Conservation (phyloP, 2,329 filamentous ascomycete genomes). For the Cyphellophora attinorum region DNA sequence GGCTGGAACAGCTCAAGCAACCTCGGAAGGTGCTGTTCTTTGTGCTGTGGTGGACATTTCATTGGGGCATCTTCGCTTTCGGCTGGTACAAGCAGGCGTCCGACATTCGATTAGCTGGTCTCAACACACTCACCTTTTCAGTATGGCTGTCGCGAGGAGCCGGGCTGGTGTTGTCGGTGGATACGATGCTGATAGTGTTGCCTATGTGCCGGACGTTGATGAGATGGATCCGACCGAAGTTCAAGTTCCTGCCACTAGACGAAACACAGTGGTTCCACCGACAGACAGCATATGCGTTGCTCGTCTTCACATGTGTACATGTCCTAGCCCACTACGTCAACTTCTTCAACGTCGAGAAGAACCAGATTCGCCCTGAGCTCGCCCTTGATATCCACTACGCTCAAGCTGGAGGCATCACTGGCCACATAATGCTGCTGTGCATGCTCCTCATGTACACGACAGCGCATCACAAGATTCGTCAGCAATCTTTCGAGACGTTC, state of each 20-base stretch:
- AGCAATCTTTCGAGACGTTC: slow-evolving; percentile 96
- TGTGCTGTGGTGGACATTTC: slow-evolving; percentile 68
- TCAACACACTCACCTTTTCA: slow-evolving; percentile 77
- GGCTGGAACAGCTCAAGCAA: slow-evolving; percentile 2
- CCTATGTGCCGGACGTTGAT: slow-evolving; percentile 92
- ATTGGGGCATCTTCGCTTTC: slow-evolving; percentile 68
- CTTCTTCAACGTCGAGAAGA: slow-evolving; percentile 90
- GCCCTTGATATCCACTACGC: slow-evolving; percentile 88
- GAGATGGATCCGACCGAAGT: slow-evolving; percentile 73
- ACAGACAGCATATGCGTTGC: slow-evolving; percentile 80
- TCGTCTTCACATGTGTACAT: slow-evolving; percentile 74
- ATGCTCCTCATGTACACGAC: slow-evolving; percentile 99
- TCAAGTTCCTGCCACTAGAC: slow-evolving; percentile 83
- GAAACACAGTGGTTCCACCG: slow-evolving; percentile 96
- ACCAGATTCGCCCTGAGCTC: slow-evolving; percentile 67
- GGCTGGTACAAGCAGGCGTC: slow-evolving; percentile 76
- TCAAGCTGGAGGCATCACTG: slow-evolving; percentile 82
- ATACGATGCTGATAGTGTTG: slow-evolving; percentile 78
- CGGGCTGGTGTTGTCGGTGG: slow-evolving; percentile 72
- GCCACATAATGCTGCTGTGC: slow-evolving; percentile 96
- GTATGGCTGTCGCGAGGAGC: slow-evolving; percentile 96
- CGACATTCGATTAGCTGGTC: slow-evolving; percentile 58
- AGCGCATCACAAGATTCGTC: slow-evolving; percentile 82
- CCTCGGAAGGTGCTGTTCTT: slow-evolving; percentile 67
- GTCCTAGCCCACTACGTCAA: slow-evolving; percentile 85